Base-by-base conservation (phyloP, 2,329 filamentous ascomycete species). In the Penicillium polonicum region DNA sequence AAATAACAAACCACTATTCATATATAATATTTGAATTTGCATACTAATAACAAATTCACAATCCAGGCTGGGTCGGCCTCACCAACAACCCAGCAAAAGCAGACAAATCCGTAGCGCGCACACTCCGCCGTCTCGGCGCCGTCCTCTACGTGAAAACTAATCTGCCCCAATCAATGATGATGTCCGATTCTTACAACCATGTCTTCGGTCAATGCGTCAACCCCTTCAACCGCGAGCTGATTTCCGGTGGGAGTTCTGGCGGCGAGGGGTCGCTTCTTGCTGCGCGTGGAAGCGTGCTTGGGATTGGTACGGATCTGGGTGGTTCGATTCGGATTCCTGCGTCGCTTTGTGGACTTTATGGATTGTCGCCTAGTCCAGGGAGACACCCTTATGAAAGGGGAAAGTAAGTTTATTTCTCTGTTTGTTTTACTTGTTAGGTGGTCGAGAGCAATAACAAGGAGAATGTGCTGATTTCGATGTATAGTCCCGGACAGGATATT, bases 121-220 rank as follows among this genome's bases (percentile, higher is more conserved):
- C 62, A 7, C 62, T 67, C 3, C 64, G 62, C 36, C 60, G 64
- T 4, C 60, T 67, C 10, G 65, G 65, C 9, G 65, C 65, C 2
- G 61, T 67, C 3, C 52, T 67, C 10, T 67, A 67, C 31, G 65
- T 66, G 8, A 67, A 67, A n/a, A 67, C 65, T 5, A 67, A 67
- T 29, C 51, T 67, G 0, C 64, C 65, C 0, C 65, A 67, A 21
- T 67, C 65, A 38, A 66, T 67, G 65, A 67, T 67, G 65, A 67
- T 67, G 65, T 67, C 65, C 9, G 65, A 67, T 25, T 67, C 65
- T 0, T 67, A 66, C 35, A 67, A 67, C 59, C 74, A 76, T 57
- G 78, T 85, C 61, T 82, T 83, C 66, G 82, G 81, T 4, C 80
- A 82, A 55, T 82, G 80, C 0, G 73, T 76, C 45, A 83, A 85